Base-by-base conservation (phyloP, 176 grass and related monocot species). In the Bromus sterilis region DNA sequence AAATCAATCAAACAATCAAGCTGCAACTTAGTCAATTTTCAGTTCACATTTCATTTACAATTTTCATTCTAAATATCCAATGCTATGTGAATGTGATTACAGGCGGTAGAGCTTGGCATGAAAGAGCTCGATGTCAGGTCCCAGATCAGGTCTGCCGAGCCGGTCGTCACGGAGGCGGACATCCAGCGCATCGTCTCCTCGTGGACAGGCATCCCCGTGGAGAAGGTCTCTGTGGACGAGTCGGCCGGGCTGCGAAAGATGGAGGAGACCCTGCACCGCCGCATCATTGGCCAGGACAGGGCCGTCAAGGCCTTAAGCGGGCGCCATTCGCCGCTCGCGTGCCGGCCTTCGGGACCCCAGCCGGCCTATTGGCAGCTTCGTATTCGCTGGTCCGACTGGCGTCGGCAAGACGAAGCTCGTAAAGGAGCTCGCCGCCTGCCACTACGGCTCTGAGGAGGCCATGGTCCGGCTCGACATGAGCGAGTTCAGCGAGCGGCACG, bases 381-480 rank as follows among this genome's bases (percentile, higher is more conserved):
- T 97, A 58, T 97, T 97, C 13, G 93, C 92, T 21, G 94, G 94
- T 13, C 91, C 94, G 34, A 97, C 94, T 16, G 94, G 91, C 30
- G 94, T 94, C 12, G 94, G 94, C 20, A 97, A 97, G 80, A 94
- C 94, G 10, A 87, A 97, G 81, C 82, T 97, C 20, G 94, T 92
- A 15, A 97, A 97, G 36, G 66, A 82, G 4, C 77, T 97, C 46
- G 94, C 94, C 6, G 43, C 91, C 10, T 97, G 89, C 79, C 90
- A 94, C 86, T 94, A 88, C 60, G 91, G 91, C 2, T 97, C 91
- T 6, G 85, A 97, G 79, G 94, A 97, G 60, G 94, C 94, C 37
- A 97, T 97, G 94, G 89, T 91, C 84, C 84, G 91, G 25, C 85
- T 94, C 36, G 91, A 94, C 78, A 97, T 97, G 94, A 97, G 91